Conservation (phyloP, 257 asterid genomes). For the Misopates orontium region DNA sequence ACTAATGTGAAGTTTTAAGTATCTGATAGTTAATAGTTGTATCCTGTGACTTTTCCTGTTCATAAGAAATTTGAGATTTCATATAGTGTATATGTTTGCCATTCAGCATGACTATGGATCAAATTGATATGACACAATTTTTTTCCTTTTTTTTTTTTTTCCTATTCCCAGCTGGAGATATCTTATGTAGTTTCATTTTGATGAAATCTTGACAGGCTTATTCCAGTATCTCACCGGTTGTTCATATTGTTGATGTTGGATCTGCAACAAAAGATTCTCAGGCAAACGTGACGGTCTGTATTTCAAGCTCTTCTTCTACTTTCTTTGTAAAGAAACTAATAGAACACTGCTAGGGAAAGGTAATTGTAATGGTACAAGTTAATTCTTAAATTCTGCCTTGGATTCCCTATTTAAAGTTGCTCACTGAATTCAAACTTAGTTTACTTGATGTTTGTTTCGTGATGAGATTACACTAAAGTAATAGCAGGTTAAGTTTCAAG, state of each 20-base stretch:
- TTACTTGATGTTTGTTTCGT: too few relatives aligned
- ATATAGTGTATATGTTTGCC: neutral
- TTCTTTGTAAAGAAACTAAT: slow-evolving; percentile 8
- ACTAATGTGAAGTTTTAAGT: too few relatives aligned
- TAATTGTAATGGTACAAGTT: slow-evolving; percentile 19
- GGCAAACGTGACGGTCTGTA: slow-evolving; percentile 81
- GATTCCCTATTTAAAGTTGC: neutral
- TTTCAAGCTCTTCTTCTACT: slow-evolving; percentile 27
- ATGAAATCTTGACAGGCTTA: slow-evolving; percentile 55
- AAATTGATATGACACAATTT: slow-evolving; percentile 2
- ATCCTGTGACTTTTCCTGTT: neutral
- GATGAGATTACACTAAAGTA: neutral
- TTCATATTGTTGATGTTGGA: slow-evolving; percentile 88
- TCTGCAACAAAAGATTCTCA: slow-evolving; percentile 67
- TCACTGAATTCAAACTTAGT: neutral
- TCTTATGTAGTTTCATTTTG: slow-evolving; percentile 27
- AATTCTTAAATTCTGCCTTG: slow-evolving; percentile 3
- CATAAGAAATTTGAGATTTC: slow-evolving; percentile 2
- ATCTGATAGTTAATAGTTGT: too few relatives aligned
- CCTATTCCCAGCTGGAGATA: neutral
- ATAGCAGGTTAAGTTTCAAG: neutral
- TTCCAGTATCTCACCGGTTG: slow-evolving; percentile 82
- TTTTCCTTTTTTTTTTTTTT: slow-evolving; percentile 14
- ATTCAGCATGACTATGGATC: neutral
- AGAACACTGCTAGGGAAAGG: slow-evolving; percentile 5